Conservation (phyloP, 306 rosid species). For the Cicer judaicum region DNA sequence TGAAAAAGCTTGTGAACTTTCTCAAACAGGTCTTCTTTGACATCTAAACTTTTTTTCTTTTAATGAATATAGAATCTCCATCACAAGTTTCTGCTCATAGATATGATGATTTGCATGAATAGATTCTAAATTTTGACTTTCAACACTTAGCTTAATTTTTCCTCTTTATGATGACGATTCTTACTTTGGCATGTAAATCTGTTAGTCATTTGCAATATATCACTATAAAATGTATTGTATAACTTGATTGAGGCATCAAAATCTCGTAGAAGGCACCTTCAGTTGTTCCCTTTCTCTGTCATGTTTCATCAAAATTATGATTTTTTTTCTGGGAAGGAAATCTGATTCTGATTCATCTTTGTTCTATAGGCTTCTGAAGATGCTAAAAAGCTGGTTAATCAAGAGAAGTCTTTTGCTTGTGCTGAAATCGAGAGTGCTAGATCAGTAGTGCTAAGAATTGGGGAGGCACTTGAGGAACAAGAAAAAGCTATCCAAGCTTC, state of each 20-base stretch:
- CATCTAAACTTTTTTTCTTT: slow-evolving; percentile 1
- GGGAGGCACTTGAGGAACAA: slow-evolving; percentile 92
- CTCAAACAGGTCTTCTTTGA: slow-evolving; percentile 79
- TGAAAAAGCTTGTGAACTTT: slow-evolving; percentile 86
- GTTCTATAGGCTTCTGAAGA: slow-evolving; percentile 87
- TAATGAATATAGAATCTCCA: slow-evolving; percentile 29
- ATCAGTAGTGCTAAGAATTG: slow-evolving; percentile 87
- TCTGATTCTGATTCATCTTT: slow-evolving; percentile 13
- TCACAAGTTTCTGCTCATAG: slow-evolving; percentile 17
- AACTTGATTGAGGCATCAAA: slow-evolving; percentile 28
- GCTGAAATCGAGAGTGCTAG: slow-evolving; percentile 98
- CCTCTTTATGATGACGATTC: neutral
- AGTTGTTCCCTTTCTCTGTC: slow-evolving; percentile 22
- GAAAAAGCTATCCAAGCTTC: slow-evolving; percentile 66
- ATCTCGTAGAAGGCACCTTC: slow-evolving; percentile 9
- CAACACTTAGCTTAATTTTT: slow-evolving; percentile 4
- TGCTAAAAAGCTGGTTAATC: slow-evolving; percentile 94
- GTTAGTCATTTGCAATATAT: neutral
- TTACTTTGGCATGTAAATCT: slow-evolving; percentile 16
- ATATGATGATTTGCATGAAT: slow-evolving; percentile 19
- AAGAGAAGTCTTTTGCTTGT: slow-evolving; percentile 95
- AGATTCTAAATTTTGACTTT: slow-evolving; percentile 19
- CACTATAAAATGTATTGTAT: slow-evolving; percentile 8
- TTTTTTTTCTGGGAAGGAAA: neutral
- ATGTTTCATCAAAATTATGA: neutral